Percentiles rank a stretch among this genome's conserved stretches.
Evolutionary conservation across 2,329 filamentous ascomycete species (phyloP).

Genomic region (Xylariales sp.): DNA sequence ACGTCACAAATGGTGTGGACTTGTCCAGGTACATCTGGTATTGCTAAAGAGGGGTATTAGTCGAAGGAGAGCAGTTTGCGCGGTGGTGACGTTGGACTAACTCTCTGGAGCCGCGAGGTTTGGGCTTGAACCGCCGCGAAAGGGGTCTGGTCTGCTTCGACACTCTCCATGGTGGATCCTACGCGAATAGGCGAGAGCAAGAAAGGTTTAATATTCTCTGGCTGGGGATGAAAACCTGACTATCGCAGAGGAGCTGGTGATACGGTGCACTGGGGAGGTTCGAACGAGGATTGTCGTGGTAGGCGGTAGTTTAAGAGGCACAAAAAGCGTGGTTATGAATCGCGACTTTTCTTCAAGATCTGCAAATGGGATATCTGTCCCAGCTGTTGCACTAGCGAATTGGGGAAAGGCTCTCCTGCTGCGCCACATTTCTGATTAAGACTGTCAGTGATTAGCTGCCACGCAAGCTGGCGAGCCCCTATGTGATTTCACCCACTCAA

Average conservation of each 20-base stretch:
- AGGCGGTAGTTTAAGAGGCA: no score
- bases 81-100: conserved; percentile 26
- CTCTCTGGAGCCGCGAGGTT: conserved; percentile 69
- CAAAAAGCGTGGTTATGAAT: no score
- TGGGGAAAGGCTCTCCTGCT: not conserved
- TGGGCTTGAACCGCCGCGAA: conserved; percentile 87
- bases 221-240: no score
- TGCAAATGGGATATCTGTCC: conserved; percentile 7
- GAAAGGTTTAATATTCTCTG: no score
- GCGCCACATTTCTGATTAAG: not conserved
- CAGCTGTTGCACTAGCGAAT: not conserved
- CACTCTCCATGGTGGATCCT: conserved; percentile 64
- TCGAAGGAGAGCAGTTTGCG: conserved; percentile 5
- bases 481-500: no score
- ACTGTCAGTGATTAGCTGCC: not conserved
- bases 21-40: conserved; percentile 94
- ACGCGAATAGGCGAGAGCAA: not conserved
- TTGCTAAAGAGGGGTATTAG: conserved; percentile 49
- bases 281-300: no score
- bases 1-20: conserved; percentile 82
- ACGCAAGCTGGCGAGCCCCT: not conserved
- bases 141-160: conserved; percentile 84
- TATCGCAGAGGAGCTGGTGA: no score
- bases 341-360: conserved; percentile 5
- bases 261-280: no score